Conservation (phyloP, 2,329 filamentous ascomycete genomes). For the Penicillium sp. region DNA sequence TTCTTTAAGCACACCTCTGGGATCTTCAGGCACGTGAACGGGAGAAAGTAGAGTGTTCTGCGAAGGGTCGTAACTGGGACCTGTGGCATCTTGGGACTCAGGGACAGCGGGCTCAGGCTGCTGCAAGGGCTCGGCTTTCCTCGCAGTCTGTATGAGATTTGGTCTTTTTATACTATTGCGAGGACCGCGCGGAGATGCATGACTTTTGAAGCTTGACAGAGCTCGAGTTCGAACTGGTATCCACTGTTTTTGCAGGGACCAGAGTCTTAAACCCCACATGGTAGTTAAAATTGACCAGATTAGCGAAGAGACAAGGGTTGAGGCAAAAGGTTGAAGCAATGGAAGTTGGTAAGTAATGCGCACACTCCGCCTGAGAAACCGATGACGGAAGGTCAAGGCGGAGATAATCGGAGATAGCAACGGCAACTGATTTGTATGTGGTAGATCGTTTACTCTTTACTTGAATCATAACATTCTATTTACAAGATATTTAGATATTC, state of each 20-base stretch:
- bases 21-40: slow-evolving; percentile 62
- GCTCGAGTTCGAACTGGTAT: slow-evolving; percentile 24
- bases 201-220: slow-evolving; percentile 30
- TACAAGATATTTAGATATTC: background rate
- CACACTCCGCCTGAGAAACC: background rate
- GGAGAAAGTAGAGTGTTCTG: slow-evolving; percentile 57
- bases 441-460: background rate
- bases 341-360: background rate
- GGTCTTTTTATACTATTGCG: slow-evolving; percentile 32
- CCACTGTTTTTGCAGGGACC: slow-evolving; percentile 21
- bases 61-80: slow-evolving; percentile 43
- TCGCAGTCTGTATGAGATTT: slow-evolving; percentile 19
- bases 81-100: slow-evolving; percentile 37
- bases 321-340: background rate
- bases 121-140: slow-evolving; percentile 7
- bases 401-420: slow-evolving; percentile 37
- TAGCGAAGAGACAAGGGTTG: background rate
- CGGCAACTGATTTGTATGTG: background rate
- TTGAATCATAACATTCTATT: background rate
- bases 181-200: slow-evolving; percentile 29
- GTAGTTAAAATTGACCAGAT: background rate
- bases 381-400: slow-evolving; percentile 25
- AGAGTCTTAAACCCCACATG: slow-evolving; percentile 36
- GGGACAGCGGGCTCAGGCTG: slow-evolving; percentile 8
- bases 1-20: slow-evolving; percentile 58